A percentile compares a stretch with the other conserved stretches of the same genome.
Conservation (phyloP, 1,284 basidiomycete genomes). For the Puccinia polysora region DNA sequence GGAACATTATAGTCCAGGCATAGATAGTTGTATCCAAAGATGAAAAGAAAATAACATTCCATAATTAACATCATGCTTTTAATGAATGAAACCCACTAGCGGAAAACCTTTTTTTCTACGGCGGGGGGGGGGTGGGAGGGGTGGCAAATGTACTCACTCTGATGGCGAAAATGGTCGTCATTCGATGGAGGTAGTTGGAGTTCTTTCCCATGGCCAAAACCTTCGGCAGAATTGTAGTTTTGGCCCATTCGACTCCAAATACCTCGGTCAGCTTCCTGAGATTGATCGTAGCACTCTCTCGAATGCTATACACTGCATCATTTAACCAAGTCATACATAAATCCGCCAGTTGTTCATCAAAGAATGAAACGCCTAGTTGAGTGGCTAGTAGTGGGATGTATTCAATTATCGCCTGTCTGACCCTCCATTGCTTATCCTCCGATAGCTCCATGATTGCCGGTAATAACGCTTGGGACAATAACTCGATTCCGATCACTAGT, state of each 20-base stretch:
- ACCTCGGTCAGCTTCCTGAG: slow-evolving; percentile 96
- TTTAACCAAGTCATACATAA: slow-evolving; percentile 99
- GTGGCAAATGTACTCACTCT: slow-evolving; percentile 62
- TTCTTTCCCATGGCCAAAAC: slow-evolving; percentile 96
- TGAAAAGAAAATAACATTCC: neutral
- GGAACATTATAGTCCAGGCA: slow-evolving; percentile 42
- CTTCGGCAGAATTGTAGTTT: slow-evolving; percentile 89
- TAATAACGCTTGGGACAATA: slow-evolving; percentile 88
- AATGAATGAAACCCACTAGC: neutral
- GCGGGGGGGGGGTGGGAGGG: too few species aligned
- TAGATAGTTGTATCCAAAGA: slow-evolving; percentile 40
- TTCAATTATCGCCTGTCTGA: slow-evolving; percentile 98
- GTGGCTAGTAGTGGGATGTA: slow-evolving; percentile 94
- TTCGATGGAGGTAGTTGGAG: slow-evolving; percentile 94
- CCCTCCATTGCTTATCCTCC: slow-evolving; percentile 99
- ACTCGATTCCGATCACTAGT: slow-evolving; percentile 93
- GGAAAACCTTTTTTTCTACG: too few species aligned
- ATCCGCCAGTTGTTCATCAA: slow-evolving; percentile 93
- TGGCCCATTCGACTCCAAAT: slow-evolving; percentile 98
- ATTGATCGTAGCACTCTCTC: slow-evolving; percentile 95
- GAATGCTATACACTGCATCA: slow-evolving; percentile 96
- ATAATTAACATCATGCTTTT: neutral
- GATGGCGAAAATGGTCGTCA: slow-evolving; percentile 99
- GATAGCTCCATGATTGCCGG: slow-evolving; percentile 97
- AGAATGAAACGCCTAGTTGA: slow-evolving; percentile 93